These are phyloP conservation scores for Anethum foeniculum DNA, from an alignment of 140 eudicot genomes.

Conservation along the genomic window DNA sequence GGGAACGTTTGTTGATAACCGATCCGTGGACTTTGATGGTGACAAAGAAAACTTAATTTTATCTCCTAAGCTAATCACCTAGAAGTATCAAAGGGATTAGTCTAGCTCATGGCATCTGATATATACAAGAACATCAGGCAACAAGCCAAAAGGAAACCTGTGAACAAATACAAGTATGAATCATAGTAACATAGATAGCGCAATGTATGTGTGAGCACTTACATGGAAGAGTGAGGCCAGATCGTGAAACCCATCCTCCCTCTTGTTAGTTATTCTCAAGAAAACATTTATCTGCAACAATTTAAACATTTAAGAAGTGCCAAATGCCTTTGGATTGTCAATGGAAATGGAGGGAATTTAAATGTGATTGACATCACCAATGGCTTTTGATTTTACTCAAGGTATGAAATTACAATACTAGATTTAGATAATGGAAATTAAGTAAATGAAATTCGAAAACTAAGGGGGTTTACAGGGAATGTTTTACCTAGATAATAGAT, in stretches of 20 bases:
- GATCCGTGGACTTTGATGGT: constrained; percentile 80
- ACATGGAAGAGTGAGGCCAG: constrained; percentile 97
- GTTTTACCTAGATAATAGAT: neutral
- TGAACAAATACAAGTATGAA: neutral
- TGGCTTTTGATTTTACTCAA: neutral
- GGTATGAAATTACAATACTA: neutral
- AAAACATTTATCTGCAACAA: constrained; percentile 81
- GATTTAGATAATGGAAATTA: neutral
- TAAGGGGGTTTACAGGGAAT: neutral
- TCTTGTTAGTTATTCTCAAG: constrained; percentile 78
- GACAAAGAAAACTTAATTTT: constrained; percentile 84
- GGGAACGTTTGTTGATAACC: constrained; percentile 78
- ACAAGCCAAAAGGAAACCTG: neutral
- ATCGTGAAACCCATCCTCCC: constrained; percentile 96
- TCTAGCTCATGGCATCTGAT: constrained; percentile 7
- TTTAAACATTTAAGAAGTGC: constrained; percentile 3
- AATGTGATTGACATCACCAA: neutral
- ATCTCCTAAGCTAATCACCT: constrained; percentile 97
- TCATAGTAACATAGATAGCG: neutral
- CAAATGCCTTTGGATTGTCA: neutral
- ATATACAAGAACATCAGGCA: neutral
- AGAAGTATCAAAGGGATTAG: constrained; percentile 5
- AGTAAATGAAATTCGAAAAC: neutral
- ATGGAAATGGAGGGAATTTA: neutral
- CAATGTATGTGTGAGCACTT: constrained; percentile 20